These are phyloP conservation scores for Carnegiea gigantea DNA, from an alignment of 179 eudicot species.

Conservation along the genomic window DNA sequence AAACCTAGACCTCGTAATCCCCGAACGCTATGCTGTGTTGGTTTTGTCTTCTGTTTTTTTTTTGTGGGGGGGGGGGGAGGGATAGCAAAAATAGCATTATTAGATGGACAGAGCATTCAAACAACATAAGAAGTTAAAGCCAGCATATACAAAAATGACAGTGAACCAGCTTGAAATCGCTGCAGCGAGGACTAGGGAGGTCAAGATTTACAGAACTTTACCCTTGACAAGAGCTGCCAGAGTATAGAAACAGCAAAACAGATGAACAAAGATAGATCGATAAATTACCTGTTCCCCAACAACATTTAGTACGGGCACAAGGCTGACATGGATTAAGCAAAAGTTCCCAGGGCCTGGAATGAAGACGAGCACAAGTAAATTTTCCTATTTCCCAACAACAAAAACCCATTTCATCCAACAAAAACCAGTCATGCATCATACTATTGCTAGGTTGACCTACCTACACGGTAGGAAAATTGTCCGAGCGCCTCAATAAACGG, in stretches of 20 bases:
- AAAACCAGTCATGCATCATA: slow-evolving; percentile 5
- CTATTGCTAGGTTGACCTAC: slow-evolving; percentile 36
- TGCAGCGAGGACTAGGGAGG: neutral
- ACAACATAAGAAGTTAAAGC: slow-evolving; percentile 1
- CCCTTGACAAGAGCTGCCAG: neutral
- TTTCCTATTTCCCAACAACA: neutral
- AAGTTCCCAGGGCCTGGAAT: slow-evolving; percentile 43
- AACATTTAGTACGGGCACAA: slow-evolving; percentile 45
- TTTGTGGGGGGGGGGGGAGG: too few relatives aligned
- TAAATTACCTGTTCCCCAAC: slow-evolving; percentile 49
- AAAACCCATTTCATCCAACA: neutral
- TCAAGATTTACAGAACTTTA: neutral
- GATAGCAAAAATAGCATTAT: neutral
- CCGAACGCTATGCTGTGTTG: slow-evolving; percentile 52
- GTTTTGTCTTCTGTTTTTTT: slow-evolving; percentile 44
- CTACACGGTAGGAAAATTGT: slow-evolving; percentile 83
- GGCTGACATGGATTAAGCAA: slow-evolving; percentile 49
- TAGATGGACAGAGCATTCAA: slow-evolving; percentile 10
- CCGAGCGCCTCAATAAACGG: slow-evolving; percentile 92
- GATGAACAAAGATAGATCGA: slow-evolving; percentile 14
- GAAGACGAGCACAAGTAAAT: neutral
- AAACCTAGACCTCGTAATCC: slow-evolving; percentile 49
- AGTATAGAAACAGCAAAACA: neutral
- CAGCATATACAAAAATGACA: neutral
- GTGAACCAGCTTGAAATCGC: neutral